Evolutionary conservation across 106 monocot species (phyloP).

Genomic region (Ottelia alismoides): DNA sequence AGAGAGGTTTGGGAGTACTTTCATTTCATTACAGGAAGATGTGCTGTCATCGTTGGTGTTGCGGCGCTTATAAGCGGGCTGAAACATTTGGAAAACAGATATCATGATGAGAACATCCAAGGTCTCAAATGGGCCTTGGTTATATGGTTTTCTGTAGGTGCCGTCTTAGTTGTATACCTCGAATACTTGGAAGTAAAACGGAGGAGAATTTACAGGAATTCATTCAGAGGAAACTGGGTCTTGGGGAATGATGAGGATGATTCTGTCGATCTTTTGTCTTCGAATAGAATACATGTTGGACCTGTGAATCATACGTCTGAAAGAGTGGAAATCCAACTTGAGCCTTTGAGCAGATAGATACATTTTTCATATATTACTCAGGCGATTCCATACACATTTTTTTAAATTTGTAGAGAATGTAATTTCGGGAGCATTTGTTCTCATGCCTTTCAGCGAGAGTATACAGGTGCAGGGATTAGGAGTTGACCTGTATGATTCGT

Average conservation of each 20-base stretch:
- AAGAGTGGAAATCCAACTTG: slow-evolving; percentile 78
- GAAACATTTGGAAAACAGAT: slow-evolving; percentile 68
- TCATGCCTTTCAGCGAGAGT: no score
- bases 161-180: slow-evolving; percentile 47
- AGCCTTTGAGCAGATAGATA: slow-evolving; percentile 50
- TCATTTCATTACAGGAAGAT: slow-evolving; percentile 61
- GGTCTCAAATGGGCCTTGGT: slow-evolving; percentile 73
- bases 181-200: slow-evolving; percentile 45
- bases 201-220: slow-evolving; percentile 24
- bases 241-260: slow-evolving; percentile 87
- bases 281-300: slow-evolving; percentile 21
- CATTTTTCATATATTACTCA: no score
- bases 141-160: slow-evolving; percentile 43
- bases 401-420: no score
- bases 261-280: slow-evolving; percentile 51
- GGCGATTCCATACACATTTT: no score
- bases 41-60: slow-evolving; percentile 37
- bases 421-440: no score
- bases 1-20: slow-evolving; percentile 74
- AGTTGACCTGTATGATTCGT: no score
- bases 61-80: no score
- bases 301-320: slow-evolving; percentile 23
- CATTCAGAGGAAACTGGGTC: slow-evolving; percentile 58
- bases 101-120: slow-evolving; percentile 50
- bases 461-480: no score